Conservation (phyloP, 306 rosid genomes). For the Ochetophila trinervis region DNA sequence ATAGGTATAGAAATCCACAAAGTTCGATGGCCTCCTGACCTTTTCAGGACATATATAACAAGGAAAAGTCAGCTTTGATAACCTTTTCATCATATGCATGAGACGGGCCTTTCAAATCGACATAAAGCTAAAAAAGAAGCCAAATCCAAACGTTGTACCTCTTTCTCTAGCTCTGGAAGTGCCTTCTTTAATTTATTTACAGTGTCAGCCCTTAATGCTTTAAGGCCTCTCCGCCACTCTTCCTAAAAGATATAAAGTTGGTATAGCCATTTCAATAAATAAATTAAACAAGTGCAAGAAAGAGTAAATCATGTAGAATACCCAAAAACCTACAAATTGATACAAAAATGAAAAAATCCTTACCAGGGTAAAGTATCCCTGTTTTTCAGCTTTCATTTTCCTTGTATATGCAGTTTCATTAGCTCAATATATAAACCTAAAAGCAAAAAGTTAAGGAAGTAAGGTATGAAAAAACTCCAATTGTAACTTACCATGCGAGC, state of each 20-base stretch:
- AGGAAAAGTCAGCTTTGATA: conserved; percentile 25
- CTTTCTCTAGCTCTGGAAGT: conserved; percentile 89
- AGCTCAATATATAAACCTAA: conserved; percentile 30
- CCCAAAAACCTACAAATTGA: background rate
- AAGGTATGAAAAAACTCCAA: conserved; percentile 18
- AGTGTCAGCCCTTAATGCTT: conserved; percentile 80
- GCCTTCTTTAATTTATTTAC: conserved; percentile 83
- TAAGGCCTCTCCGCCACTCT: conserved; percentile 96
- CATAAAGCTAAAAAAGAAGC: background rate
- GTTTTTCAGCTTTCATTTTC: conserved; percentile 96
- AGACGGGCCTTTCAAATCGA: background rate
- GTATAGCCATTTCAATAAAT: conserved; percentile 2
- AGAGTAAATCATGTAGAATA: background rate
- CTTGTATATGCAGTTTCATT: conserved; percentile 50
- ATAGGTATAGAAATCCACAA: conserved; percentile 84
- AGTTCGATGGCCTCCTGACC: conserved; percentile 83
- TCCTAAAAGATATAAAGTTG: conserved; percentile 50
- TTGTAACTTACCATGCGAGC: conserved; percentile 87
- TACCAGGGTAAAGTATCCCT: conserved; percentile 94
- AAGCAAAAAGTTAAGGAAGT: conserved; percentile 20
- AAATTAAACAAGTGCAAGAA: background rate
- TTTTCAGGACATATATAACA: conserved; percentile 30
- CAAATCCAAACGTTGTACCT: conserved; percentile 41
- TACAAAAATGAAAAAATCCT: conserved; percentile 20
- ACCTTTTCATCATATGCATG: conserved; percentile 10